Percentiles rank a stretch among this genome's conserved stretches.
Conservation (phyloP, 192 early-diverging fungal genomes). For the Oehlia diaphana region DNA sequence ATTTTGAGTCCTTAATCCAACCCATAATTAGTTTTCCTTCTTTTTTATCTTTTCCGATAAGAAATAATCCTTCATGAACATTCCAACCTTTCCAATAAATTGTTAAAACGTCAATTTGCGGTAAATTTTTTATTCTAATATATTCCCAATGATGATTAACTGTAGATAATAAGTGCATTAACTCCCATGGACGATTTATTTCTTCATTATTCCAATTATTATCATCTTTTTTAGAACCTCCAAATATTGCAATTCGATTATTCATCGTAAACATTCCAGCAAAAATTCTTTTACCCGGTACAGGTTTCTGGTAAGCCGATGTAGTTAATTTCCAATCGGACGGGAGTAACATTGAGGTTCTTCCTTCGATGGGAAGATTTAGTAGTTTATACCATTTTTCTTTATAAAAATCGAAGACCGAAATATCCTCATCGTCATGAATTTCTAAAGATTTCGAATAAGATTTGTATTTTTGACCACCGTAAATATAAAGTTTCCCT, state of each 20-base stretch:
- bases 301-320: background rate
- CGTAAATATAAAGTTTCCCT: constrained; percentile 16
- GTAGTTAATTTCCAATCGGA: background rate
- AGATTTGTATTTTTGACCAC: background rate
- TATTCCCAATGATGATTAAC: background rate
- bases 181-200: background rate
- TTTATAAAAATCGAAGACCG: background rate
- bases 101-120: background rate
- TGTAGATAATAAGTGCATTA: background rate
- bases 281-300: background rate
- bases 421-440: constrained; percentile 16
- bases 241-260: constrained; percentile 3
- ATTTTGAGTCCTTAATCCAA: background rate
- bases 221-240: background rate
- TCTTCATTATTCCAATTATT: background rate
- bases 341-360: background rate
- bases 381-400: constrained; percentile 2
- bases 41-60: constrained; percentile 1
- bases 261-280: background rate
- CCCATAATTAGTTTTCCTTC: background rate
- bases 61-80: background rate
- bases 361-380: background rate
- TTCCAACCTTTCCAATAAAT: background rate
- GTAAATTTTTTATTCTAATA: background rate
- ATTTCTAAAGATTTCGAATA: background rate